These are phyloP conservation scores for Globisporangium splendens DNA, from an alignment of 352 stramenopile species.

Conservation along the genomic window DNA sequence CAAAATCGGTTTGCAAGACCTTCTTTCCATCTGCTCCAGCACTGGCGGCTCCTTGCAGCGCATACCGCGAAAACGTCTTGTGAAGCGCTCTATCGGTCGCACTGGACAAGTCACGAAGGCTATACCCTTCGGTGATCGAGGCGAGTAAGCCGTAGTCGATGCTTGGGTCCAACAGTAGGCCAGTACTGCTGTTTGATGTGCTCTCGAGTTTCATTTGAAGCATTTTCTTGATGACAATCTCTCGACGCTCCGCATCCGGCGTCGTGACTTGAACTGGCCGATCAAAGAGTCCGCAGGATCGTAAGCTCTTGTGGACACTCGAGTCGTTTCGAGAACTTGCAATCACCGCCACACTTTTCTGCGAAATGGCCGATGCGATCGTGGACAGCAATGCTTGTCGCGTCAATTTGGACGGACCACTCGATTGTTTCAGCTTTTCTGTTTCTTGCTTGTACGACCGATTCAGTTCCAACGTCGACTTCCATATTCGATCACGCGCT, in stretches of 20 bases:
- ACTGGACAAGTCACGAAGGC: slow-evolving; percentile 70
- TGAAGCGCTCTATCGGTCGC: slow-evolving; percentile 67
- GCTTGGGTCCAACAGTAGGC: slow-evolving; percentile 35
- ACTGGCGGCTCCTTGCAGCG: slow-evolving; percentile 6
- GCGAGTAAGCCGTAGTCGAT: slow-evolving; percentile 64
- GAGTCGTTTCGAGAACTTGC: slow-evolving; percentile 52
- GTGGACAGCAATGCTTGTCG: slow-evolving; percentile 38
- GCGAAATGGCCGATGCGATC: slow-evolving; percentile 51
- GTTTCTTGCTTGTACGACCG: slow-evolving; percentile 41
- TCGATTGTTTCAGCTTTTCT: slow-evolving; percentile 21
- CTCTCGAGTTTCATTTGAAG: slow-evolving; percentile 41
- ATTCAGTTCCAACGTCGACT: slow-evolving; percentile 55
- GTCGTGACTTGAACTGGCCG: slow-evolving; percentile 50
- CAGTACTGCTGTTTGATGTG: slow-evolving; percentile 5
- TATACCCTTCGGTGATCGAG: slow-evolving; percentile 77
- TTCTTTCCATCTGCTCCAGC: slow-evolving; percentile 3
- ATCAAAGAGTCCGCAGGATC: slow-evolving; percentile 68
- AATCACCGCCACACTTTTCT: slow-evolving; percentile 67
- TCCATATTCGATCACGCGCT: slow-evolving; percentile 50
- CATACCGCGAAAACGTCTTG: slow-evolving; percentile 48
- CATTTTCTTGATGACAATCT: slow-evolving; percentile 60
- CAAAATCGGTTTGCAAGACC: slow-evolving; percentile 65
- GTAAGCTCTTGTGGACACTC: slow-evolving; percentile 65
- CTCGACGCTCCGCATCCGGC: slow-evolving; percentile 59
- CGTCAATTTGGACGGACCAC: slow-evolving; percentile 14